Evolutionary conservation across 495 filamentous ascomycete species (phyloP).

Genomic region (Hypoxylon fragiforme): DNA sequence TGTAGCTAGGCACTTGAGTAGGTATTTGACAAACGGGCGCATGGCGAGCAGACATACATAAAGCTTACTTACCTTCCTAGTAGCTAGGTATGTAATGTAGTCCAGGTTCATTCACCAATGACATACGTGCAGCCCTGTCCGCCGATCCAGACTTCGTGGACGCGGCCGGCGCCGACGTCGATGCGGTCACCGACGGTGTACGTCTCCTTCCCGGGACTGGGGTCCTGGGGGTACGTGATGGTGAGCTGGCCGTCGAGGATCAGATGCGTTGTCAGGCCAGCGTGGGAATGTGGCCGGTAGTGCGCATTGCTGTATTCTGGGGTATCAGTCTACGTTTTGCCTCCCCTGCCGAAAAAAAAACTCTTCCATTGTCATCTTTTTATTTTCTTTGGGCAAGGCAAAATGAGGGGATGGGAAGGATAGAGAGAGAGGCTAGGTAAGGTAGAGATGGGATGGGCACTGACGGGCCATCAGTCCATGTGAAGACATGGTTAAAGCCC

Average conservation of each 20-base stretch:
- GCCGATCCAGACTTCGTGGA: conserved; percentile 88
- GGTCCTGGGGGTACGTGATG: conserved; percentile 72
- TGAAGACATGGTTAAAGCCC: conserved; percentile 78
- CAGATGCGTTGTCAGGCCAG: conserved; percentile 72
- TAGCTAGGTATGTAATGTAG: not conserved
- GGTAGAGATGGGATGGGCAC: too few relatives aligned
- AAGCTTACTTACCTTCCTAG: not conserved
- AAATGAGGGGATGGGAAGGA: not conserved
- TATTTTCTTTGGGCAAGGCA: too few relatives aligned
- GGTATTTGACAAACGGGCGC: too few relatives aligned
- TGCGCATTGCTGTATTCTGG: conserved; percentile 56
- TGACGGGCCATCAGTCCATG: conserved; percentile 73
- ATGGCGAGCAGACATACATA: too few relatives aligned
- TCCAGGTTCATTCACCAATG: conserved; percentile 67
- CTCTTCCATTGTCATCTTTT: too few relatives aligned
- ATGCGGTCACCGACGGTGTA: conserved; percentile 69
- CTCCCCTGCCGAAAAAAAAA: too few relatives aligned
- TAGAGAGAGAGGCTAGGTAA: not conserved
- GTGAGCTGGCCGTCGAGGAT: conserved; percentile 72
- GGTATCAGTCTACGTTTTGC: not conserved
- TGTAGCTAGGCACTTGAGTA: too few relatives aligned
- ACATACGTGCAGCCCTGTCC: conserved; percentile 79
- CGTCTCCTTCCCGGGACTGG: conserved; percentile 62
- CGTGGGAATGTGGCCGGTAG: conserved; percentile 75
- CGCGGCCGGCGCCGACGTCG: conserved; percentile 72